Base-by-base conservation (phyloP, 202 grass and related monocot species). In the Bolboschoenoplectus hybrid region DNA sequence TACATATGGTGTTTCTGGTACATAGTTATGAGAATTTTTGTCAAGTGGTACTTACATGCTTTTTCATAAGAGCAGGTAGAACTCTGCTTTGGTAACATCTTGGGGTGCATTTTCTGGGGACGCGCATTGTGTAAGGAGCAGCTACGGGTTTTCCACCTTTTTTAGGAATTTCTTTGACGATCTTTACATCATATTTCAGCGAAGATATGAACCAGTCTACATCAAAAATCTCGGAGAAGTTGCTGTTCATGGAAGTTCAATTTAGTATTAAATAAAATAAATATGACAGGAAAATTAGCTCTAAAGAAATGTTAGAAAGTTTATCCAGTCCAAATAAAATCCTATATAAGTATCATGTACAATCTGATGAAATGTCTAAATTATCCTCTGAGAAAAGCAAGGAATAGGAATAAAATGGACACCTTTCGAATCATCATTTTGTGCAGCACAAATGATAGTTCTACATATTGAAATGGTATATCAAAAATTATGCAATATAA, bases 151-250 rank as follows among this genome's bases (percentile, higher is more conserved):
- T 91, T 62, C 90, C 92, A 81, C 86, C 90, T 73, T 51, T 92
- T 46, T 86, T 87, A n/a, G 90, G 97, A 40, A 99, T 61, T 88
- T 94, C 50, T 64, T 85, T 85, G 87, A 96, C 76, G 62, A 99
- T 91, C 84, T 90, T 99, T 46, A 99, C 90, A 84, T 99, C 97
- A 7, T 88, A 88, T 52, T 87, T 67, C 67, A 99, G 97, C 6
- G 88, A 94, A 9, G 89, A 92, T 88, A 96, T 94, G 89, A 99
- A 99, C 87, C 89, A 92, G 74, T 99, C 88, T 19, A 89, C 88
- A 86, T 99, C 86, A 90, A 99, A 99, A 75, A 99, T 96, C 11
- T 99, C 92, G 2, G 57, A 50, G 82, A 99, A 99, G 82, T 94
- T 91, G 91, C 97, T 99, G 78, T 56, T 68, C 40, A 85, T 13